These are phyloP conservation scores for Bruguiera hainesii DNA, from an alignment of 441 rosid species.

Conservation along the genomic window DNA sequence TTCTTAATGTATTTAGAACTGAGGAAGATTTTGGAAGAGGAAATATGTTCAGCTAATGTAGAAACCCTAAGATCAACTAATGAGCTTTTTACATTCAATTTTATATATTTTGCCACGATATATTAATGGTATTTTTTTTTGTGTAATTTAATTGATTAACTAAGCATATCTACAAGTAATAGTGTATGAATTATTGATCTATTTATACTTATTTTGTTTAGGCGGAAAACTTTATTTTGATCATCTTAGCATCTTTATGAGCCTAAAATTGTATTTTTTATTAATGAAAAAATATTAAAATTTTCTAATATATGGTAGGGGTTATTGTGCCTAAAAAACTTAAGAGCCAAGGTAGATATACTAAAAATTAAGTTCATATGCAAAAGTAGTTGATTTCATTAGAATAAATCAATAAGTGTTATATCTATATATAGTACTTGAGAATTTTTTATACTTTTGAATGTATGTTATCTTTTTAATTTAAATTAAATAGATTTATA, in stretches of 20 bases:
- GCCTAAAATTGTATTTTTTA: neutral
- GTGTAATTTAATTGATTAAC: neutral
- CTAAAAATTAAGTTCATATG: too few relatives aligned
- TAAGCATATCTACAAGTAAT: too few relatives aligned
- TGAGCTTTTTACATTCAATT: slow-evolving; percentile 22
- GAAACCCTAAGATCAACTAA: slow-evolving; percentile 71
- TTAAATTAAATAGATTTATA: too few relatives aligned
- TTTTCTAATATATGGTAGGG: too few relatives aligned
- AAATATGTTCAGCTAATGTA: slow-evolving; percentile 65
- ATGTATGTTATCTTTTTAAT: too few relatives aligned
- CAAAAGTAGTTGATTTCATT: too few relatives aligned
- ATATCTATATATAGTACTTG: too few relatives aligned
- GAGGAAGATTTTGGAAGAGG: slow-evolving; percentile 97
- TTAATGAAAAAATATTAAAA: neutral
- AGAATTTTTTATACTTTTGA: too few relatives aligned
- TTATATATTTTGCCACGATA: neutral
- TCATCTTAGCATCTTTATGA: neutral
- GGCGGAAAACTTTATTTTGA: neutral
- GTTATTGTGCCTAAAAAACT: too few relatives aligned
- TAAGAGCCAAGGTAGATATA: too few relatives aligned
- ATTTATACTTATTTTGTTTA: neutral
- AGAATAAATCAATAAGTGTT: too few relatives aligned
- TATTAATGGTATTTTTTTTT: neutral
- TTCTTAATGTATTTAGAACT: slow-evolving; percentile 62
- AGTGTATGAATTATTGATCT: neutral